Base-by-base conservation (phyloP, 1,284 basidiomycete species). In the Sparassis latifolia region DNA sequence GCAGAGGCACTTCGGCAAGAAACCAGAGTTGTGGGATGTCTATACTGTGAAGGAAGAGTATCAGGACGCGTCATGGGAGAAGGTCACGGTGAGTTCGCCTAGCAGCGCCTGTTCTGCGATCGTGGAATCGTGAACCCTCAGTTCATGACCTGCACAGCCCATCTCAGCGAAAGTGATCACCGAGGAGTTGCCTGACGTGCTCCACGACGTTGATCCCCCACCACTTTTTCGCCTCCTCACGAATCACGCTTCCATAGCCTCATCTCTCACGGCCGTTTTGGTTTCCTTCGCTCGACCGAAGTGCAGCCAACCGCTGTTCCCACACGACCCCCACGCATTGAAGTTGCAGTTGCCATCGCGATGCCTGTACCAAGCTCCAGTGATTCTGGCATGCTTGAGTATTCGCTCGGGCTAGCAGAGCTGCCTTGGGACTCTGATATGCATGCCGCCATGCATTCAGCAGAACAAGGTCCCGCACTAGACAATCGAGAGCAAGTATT, bases 1-100 rank as follows among this genome's bases (percentile, higher is more conserved):
- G 39, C 45, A 46, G 47, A 51, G 41, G 38, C 50, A 50, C 20
- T 28, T 56, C 42, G 54, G 60, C 31, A 45, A 52, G 47, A 52
- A 49, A 42, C 63, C 63, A n/a, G 52, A 53, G 51, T 47, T 65
- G 20, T 62, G 54, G 48, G 59, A 65, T n/a, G 28, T 58, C 5
- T 47, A 47, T 7, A 20, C 43, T 44, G 3, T 41, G n/a, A 5
- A 43, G 50, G n/a, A 47, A 44, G 32, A 31, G 42, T 3, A 33
- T 32, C 5, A 29, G 39, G 9, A 2, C 32, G 3, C 20, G 32
- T 42, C 35, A 1, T 62, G 60, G 60, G 44, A 44, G 40, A 31
- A 44, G 5, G 52, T 59, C 32, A 51, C 57, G 52, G 63, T 62
- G 49, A 40, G 62, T 56, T 31, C 38, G 44, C 45, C 39, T 41